phyloP scores from a whole-genome alignment of 129 eudicot species.

The Mikania micrantha region DNA sequence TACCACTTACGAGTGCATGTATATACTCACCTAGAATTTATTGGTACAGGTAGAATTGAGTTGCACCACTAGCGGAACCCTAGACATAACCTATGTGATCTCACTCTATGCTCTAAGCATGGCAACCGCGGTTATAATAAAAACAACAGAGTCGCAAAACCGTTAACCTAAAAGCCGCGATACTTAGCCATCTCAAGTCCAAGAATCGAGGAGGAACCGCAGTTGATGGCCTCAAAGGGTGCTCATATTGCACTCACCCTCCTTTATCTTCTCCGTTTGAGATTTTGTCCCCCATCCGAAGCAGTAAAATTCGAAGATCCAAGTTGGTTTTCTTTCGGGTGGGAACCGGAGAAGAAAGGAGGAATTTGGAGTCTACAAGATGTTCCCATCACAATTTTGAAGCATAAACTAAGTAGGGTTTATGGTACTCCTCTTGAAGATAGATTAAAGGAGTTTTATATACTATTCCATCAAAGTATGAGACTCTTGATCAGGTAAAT shows the following conservation, averaged over 20 bases:
- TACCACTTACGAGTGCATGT: no score
- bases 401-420: conserved; percentile 79
- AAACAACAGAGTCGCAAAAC: conserved; percentile 73
- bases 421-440: conserved; percentile 69
- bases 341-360: conserved; percentile 59
- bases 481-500: conserved; percentile 74
- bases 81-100: conserved; percentile 64
- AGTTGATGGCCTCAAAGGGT: conserved; percentile 52
- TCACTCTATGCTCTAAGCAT: conserved; percentile 74
- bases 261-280: conserved; percentile 69
- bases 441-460: conserved; percentile 51
- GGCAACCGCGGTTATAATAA: conserved; percentile 81
- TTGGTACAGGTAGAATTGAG: conserved; percentile 58
- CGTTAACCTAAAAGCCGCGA: conserved; percentile 46
- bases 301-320: conserved; percentile 81
- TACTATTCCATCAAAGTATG: conserved; percentile 76
- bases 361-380: conserved; percentile 73
- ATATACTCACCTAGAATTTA: not conserved
- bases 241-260: conserved; percentile 72
- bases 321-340: conserved; percentile 60
- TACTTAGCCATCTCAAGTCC: conserved; percentile 60
- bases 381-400: conserved; percentile 56
- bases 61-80: conserved; percentile 56
- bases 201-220: conserved; percentile 57
- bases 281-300: conserved; percentile 57